Evolutionary conservation across 257 asterid genomes (phyloP), one percentile per base, ranked within the genome.

Genomic region (Voacanga thouarsii): DNA sequence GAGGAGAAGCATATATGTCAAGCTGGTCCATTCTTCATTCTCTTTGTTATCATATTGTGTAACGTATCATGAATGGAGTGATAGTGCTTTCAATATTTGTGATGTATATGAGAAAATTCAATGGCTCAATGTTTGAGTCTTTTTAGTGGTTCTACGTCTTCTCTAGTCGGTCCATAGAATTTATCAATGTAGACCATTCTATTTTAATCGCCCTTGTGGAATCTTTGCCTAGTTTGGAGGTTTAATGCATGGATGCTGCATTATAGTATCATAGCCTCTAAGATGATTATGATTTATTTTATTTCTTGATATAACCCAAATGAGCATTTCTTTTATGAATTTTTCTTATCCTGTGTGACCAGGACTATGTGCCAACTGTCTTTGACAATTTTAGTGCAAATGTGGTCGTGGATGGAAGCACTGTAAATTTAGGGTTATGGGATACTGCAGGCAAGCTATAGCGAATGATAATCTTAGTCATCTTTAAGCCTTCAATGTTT

Each of bases 351-450:
- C 41, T 12, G 28, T 72, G 24, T 69, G 43, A 76, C 76, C 75
- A 92, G 96, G 97, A 90, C 82, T 92, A 92, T 78, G 96, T 90
- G 76, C 97, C 97, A 37, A 92, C 96, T 26, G 94, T 92, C n/a
- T 90, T 92, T 57, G 97, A 90, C 89, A 92, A 92, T 71, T 92
- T 92, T 84, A 92, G 97, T 69, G 97, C 97, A 79, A 92, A 92
- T 72, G 94, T 92, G 69, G 91, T 88, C 76, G 97, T 92, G 80
- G 96, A 90, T 81, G 97, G 97, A 68, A 92, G 84, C 90, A 92
- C 93, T 37, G 92, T 92, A 50, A 92, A 89, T 82, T 80, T 92
- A 33, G 94, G 93, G 26, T 75, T 90, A 74, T 92, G 96, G 96
- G 97, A 90, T 82, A 92, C 97, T 75, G 97, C 97, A 80, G 96